Evolutionary conservation across 352 stramenopile genomes (phyloP).

Genomic region (Globisporangium recalcitrans): DNA sequence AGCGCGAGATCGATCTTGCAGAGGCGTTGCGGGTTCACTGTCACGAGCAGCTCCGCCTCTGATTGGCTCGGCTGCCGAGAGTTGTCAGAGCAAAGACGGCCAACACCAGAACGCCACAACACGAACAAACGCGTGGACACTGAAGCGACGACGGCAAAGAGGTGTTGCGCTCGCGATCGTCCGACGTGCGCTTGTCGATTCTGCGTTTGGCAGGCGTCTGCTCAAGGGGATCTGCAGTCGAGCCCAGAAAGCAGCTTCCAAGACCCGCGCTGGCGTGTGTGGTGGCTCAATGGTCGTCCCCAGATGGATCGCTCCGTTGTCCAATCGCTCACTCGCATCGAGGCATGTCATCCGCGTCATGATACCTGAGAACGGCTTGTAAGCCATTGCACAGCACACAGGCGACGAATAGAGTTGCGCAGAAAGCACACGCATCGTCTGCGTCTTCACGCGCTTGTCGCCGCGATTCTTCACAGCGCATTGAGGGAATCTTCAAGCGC

Average conservation of each 20-base stretch:
- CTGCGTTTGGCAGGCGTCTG: too few relatives aligned
- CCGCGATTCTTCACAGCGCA: neutral
- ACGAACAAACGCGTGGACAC: neutral
- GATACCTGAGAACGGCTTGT: neutral
- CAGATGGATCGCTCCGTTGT: neutral
- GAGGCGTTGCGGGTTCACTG: neutral
- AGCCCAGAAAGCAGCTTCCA: neutral
- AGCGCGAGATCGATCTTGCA: neutral
- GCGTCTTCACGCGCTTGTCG: neutral
- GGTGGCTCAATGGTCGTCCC: neutral
- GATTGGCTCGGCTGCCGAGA: neutral
- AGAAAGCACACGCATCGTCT: neutral
- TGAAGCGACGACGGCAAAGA: too few relatives aligned
- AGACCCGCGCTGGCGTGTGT: neutral
- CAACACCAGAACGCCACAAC: slow-evolving; percentile 4
- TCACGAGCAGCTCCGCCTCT: neutral
- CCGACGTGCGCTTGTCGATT: neutral
- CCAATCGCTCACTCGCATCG: neutral
- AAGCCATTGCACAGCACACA: neutral
- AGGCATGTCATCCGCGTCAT: neutral
- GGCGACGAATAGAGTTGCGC: neutral
- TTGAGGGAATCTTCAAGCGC: neutral
- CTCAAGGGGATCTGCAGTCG: neutral
- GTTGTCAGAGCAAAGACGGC: neutral
- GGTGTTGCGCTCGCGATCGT: neutral